These are phyloP conservation scores for Alisma plantagoaquatica DNA, from an alignment of 106 monocot species.

Conservation along the genomic window DNA sequence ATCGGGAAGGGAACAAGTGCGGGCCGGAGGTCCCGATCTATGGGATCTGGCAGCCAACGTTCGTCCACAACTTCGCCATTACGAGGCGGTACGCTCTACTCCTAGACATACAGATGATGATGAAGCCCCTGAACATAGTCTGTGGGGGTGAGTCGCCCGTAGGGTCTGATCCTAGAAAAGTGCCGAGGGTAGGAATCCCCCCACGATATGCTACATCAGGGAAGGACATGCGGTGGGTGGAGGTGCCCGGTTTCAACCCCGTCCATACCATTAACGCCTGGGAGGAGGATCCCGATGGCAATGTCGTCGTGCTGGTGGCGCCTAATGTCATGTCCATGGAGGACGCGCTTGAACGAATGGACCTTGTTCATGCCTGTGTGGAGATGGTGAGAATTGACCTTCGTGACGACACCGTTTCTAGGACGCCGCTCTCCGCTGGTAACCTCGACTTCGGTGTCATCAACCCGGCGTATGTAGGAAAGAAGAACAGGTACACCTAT, in stretches of 20 bases:
- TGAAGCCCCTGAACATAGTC: neutral
- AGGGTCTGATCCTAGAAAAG: neutral
- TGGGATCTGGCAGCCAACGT: neutral
- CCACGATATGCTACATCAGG: neutral
- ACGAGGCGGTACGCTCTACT: slow-evolving; percentile 6
- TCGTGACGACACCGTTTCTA: neutral
- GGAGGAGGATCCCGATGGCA: slow-evolving; percentile 9
- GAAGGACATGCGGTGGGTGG: slow-evolving; percentile 7
- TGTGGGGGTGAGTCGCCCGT: neutral
- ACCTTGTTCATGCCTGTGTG: neutral
- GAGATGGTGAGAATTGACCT: slow-evolving; percentile 17
- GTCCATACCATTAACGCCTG: slow-evolving; percentile 9
- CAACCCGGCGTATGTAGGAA: slow-evolving; percentile 36
- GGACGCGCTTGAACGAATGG: neutral
- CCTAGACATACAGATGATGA: slow-evolving; percentile 1
- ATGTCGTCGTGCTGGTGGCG: neutral
- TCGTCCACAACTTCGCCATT: slow-evolving; percentile 11
- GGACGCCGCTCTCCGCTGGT: slow-evolving; percentile 37
- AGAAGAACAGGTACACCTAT: slow-evolving; percentile 46
- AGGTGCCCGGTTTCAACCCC: slow-evolving; percentile 8
- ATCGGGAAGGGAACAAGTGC: neutral
- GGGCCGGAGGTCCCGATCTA: slow-evolving; percentile 6
- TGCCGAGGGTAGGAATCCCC: slow-evolving; percentile 1
- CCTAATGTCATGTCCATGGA: neutral
- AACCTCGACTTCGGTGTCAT: slow-evolving; percentile 52